Evolutionary conservation across 345 rosid species (phyloP).

Genomic region (Hibiscus trionum): DNA sequence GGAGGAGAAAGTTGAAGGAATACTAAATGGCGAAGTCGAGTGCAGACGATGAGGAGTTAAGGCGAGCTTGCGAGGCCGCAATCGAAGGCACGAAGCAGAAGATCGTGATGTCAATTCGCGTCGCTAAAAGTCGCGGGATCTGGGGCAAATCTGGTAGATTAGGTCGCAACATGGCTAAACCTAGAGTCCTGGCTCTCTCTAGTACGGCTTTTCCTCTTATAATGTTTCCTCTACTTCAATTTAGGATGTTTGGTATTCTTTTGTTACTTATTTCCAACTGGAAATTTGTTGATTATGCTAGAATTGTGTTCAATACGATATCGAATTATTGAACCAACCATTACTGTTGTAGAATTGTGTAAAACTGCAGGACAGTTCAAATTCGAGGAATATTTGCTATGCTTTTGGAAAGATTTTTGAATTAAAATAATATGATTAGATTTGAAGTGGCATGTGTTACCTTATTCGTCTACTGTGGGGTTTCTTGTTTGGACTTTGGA

Average conservation of each 20-base stretch:
- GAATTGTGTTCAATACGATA: neutral
- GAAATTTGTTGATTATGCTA: constrained; percentile 4
- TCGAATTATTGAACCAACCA: neutral
- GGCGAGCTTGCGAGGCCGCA: constrained; percentile 90
- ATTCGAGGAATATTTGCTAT: neutral
- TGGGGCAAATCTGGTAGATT: constrained; percentile 94
- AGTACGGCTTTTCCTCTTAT: constrained; percentile 25
- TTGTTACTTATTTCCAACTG: neutral
- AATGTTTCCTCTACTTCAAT: constrained; percentile 6
- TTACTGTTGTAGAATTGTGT: neutral
- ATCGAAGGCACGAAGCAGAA: constrained; percentile 89
- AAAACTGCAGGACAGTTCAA: constrained; percentile 3
- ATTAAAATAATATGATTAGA: neutral
- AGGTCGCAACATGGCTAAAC: constrained; percentile 95
- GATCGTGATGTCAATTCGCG: constrained; percentile 88
- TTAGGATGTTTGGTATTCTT: neutral
- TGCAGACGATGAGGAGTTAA: constrained; percentile 89
- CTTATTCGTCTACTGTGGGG: neutral
- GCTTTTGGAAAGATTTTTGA: neutral
- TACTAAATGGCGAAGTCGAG: constrained; percentile 86
- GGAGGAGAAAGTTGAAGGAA: neutral
- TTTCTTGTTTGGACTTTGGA: neutral
- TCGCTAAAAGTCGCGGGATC: constrained; percentile 83
- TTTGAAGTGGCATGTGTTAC: neutral
- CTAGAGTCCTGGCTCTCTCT: constrained; percentile 90